Evolutionary conservation across 345 rosid species (phyloP).

Genomic region (Lumnitzera littorea): DNA sequence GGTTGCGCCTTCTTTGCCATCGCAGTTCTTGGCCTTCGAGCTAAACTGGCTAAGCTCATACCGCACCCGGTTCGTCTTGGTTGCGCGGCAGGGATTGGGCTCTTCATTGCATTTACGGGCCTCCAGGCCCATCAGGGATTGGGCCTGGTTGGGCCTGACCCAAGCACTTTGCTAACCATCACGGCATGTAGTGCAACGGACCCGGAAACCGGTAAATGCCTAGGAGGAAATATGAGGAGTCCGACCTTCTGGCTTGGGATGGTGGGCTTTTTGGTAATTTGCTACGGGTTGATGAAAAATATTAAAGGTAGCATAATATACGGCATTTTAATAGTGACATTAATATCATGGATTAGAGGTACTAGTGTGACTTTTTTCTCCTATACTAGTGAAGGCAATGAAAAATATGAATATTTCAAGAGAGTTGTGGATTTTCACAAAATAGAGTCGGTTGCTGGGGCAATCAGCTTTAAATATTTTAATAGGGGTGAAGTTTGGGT

Average conservation of each 20-base stretch:
- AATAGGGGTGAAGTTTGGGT: constrained; percentile 57
- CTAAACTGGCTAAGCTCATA: constrained; percentile 54
- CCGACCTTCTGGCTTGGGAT: constrained; percentile 79
- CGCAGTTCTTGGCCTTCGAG: constrained; percentile 56
- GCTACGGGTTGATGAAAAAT: constrained; percentile 60
- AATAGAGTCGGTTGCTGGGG: constrained; percentile 70
- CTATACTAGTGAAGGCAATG: constrained; percentile 40
- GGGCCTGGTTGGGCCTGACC: constrained; percentile 80
- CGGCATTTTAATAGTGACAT: constrained; percentile 61
- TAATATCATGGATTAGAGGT: constrained; percentile 75
- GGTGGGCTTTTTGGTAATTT: constrained; percentile 54
- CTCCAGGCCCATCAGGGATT: constrained; percentile 70
- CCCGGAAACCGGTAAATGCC: constrained; percentile 57
- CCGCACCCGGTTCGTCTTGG: constrained; percentile 60
- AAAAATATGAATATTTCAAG: constrained; percentile 54
- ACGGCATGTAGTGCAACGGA: constrained; percentile 47
- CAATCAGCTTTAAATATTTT: constrained; percentile 50
- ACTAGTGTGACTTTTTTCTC: constrained; percentile 74
- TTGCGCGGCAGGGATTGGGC: constrained; percentile 67
- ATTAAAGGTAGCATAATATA: constrained; percentile 81
- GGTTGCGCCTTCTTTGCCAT: constrained; percentile 57
- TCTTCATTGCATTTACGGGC: constrained; percentile 84
- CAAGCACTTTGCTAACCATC: constrained; percentile 50
- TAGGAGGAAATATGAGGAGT: constrained; percentile 55
- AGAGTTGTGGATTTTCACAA: constrained; percentile 63